Conservation (phyloP, 2,329 filamentous ascomycete genomes). For the Phoma sp. region DNA sequence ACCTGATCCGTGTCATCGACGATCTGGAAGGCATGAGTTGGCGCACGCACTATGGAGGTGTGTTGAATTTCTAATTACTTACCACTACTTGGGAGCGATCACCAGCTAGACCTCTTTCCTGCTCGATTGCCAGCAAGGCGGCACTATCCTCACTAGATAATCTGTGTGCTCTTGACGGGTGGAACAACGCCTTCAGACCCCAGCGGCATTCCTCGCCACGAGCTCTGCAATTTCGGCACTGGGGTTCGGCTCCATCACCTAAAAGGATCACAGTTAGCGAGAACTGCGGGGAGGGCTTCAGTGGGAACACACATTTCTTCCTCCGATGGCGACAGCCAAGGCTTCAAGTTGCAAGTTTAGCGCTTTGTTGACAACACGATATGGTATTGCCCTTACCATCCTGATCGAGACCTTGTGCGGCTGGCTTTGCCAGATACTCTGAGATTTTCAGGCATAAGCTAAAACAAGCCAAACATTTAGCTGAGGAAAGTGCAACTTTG, state of each 20-base stretch:
- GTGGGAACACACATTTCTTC: neutral
- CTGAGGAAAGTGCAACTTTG: neutral
- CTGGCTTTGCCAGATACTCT: no score
- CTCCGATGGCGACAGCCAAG: neutral
- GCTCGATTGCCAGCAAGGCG: neutral
- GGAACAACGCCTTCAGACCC: conserved; percentile 2
- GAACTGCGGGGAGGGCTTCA: neutral
- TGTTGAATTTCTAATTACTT: no score
- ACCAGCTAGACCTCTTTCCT: neutral
- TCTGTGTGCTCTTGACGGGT: neutral
- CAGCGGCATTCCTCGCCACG: conserved; percentile 1
- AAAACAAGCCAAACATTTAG: neutral
- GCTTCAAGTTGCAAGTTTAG: neutral
- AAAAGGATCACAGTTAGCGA: neutral
- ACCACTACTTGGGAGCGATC: neutral
- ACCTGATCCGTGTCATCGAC: neutral
- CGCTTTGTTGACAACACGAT: neutral
- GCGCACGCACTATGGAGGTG: neutral
- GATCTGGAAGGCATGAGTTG: neutral
- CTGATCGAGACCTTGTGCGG: conserved; percentile 3
- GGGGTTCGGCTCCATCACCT: conserved; percentile 5
- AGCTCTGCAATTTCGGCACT: neutral
- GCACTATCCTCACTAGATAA: conserved; percentile 1
- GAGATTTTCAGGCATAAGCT: neutral
- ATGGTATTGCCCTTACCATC: conserved; percentile 1